phyloP scores from a whole-genome alignment of 2,329 filamentous ascomycete genomes.

The Hypomyces rosellus region DNA sequence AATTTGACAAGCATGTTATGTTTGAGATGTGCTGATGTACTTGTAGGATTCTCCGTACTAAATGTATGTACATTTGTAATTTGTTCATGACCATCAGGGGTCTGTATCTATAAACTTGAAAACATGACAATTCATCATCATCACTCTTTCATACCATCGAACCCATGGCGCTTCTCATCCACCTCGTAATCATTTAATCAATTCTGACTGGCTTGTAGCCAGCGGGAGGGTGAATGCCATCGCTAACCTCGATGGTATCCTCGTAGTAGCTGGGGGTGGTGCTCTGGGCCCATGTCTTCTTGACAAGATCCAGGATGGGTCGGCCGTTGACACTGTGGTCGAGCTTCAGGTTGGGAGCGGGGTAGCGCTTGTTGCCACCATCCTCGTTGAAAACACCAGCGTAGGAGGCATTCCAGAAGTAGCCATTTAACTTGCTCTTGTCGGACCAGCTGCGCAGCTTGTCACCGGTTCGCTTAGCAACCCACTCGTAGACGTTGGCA shows the following conservation, averaged over 20 bases:
- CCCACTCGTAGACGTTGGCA: constrained; percentile 60
- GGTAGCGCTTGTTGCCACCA: constrained; percentile 29
- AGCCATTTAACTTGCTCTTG: constrained; percentile 28
- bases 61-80: too few relatives aligned
- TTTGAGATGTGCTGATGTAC: too few relatives aligned
- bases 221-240: constrained; percentile 37
- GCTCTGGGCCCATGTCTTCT: constrained; percentile 32
- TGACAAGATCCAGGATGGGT: constrained; percentile 32
- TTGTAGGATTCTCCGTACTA: too few relatives aligned
- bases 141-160: too few relatives aligned
- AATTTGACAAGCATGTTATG: too few relatives aligned
- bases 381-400: constrained; percentile 40
- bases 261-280: constrained; percentile 36
- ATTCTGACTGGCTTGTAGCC: constrained; percentile 25
- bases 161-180: neutral
- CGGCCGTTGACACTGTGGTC: constrained; percentile 26
- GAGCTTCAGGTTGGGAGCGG: constrained; percentile 34
- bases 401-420: constrained; percentile 50
- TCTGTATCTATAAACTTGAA: too few relatives aligned
- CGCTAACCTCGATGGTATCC: constrained; percentile 32
- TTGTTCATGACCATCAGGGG: too few relatives aligned
- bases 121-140: too few relatives aligned
- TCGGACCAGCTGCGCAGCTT: constrained; percentile 32
- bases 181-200: constrained; percentile 10
- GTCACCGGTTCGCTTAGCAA: constrained; percentile 57